These are phyloP conservation scores for Globisporangium ultimum DNA, from an alignment of 352 stramenopile genomes.

Conservation along the genomic window DNA sequence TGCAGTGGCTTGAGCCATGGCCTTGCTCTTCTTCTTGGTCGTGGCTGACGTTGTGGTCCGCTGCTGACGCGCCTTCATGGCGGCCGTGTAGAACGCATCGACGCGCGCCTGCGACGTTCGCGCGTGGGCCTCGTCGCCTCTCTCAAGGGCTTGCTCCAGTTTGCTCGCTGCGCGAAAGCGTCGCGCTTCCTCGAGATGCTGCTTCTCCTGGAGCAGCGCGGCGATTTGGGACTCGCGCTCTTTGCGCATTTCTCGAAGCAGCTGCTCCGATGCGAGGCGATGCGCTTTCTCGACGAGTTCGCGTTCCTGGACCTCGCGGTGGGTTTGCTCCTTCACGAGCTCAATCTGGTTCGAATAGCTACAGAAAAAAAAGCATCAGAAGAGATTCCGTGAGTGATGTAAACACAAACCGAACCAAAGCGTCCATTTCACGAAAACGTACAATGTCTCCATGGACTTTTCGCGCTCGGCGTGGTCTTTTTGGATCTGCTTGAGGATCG, in stretches of 20 bases:
- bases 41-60: neutral
- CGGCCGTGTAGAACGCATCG: constrained; percentile 66
- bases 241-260: constrained; percentile 62
- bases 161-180: constrained; percentile 45
- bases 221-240: constrained; percentile 52
- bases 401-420: neutral
- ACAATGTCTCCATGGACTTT: constrained; percentile 62
- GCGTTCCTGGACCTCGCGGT: constrained; percentile 53
- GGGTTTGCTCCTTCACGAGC: constrained; percentile 58
- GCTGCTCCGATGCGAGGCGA: constrained; percentile 55
- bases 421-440: constrained; percentile 6
- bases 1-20: neutral
- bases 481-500: constrained; percentile 54
- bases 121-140: constrained; percentile 24
- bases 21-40: neutral
- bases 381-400: neutral
- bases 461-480: constrained; percentile 58
- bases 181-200: constrained; percentile 59
- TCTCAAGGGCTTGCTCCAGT: constrained; percentile 35
- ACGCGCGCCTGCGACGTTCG: constrained; percentile 21
- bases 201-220: constrained; percentile 50
- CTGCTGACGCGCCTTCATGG: constrained; percentile 56
- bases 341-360: constrained; percentile 70
- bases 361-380: neutral
- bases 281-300: constrained; percentile 70